Evolutionary conservation across 1,139 yeast species (phyloP).

Genomic region (Pichia sp.): DNA sequence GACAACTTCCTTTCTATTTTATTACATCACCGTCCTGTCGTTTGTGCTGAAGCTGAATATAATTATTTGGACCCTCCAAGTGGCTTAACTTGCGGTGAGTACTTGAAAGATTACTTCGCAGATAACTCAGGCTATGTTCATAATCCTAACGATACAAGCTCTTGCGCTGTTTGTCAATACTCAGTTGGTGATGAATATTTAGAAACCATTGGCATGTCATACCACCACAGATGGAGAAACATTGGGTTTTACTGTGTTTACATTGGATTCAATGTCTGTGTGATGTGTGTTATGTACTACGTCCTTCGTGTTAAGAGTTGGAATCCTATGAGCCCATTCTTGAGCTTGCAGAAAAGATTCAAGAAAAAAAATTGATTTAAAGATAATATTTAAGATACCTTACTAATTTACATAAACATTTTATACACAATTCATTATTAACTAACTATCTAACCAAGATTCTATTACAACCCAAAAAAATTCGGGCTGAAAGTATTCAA

Average conservation of each 20-base stretch:
- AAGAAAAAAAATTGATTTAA: constrained; percentile 1
- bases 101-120: constrained; percentile 36
- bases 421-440: background rate
- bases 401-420: background rate
- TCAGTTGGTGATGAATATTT: constrained; percentile 53
- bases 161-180: constrained; percentile 58
- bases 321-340: constrained; percentile 3
- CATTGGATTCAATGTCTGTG: constrained; percentile 43
- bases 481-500: background rate
- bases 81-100: constrained; percentile 54
- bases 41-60: constrained; percentile 48
- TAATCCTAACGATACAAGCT: constrained; percentile 45
- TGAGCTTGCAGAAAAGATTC: background rate
- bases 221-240: constrained; percentile 57
- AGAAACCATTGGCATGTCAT: constrained; percentile 40
- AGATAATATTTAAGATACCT: background rate
- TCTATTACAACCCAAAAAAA: background rate
- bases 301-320: constrained; percentile 11
- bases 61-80: constrained; percentile 49
- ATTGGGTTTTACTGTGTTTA: constrained; percentile 59
- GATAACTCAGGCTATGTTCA: constrained; percentile 48
- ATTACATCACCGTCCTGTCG: constrained; percentile 50
- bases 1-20: constrained; percentile 50
- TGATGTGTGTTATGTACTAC: constrained; percentile 17
- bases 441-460: background rate